phyloP scores from a whole-genome alignment of 257 asterid species.

The Scutellaria galericulata region DNA sequence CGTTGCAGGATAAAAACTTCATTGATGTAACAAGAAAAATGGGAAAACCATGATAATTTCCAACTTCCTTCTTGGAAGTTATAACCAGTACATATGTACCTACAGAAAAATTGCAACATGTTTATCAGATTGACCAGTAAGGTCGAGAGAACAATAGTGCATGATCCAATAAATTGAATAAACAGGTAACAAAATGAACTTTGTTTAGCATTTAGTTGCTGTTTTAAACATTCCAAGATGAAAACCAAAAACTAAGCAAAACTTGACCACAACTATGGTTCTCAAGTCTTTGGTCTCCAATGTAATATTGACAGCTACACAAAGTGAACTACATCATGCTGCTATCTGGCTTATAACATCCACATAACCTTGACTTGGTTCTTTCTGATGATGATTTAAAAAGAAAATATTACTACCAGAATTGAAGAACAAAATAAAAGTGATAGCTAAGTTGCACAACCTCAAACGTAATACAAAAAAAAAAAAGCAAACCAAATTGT shows the following conservation, averaged over 20 bases:
- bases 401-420: neutral
- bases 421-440: neutral
- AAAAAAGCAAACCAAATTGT: neutral
- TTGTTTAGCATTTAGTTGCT: neutral
- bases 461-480: neutral
- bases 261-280: slow-evolving; percentile 12
- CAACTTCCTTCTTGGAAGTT: slow-evolving; percentile 84
- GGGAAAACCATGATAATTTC: slow-evolving; percentile 84
- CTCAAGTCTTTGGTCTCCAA: neutral
- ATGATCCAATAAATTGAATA: neutral
- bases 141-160: slow-evolving; percentile 9
- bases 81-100: slow-evolving; percentile 77
- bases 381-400: neutral
- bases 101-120: slow-evolving; percentile 36
- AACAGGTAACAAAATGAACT: neutral
- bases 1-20: slow-evolving; percentile 85
- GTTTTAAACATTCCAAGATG: neutral
- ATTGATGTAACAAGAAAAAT: slow-evolving; percentile 71
- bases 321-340: slow-evolving; percentile 12
- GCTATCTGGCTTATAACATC: neutral
- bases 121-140: slow-evolving; percentile 17
- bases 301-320: slow-evolving; percentile 9
- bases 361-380: neutral
- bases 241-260: neutral
- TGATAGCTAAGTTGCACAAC: neutral